A percentile compares a stretch with the other conserved stretches of the same genome.
Evolutionary conservation across 768 basidiomycete species (phyloP).

Genomic region (Xanthoconium purpureum): DNA sequence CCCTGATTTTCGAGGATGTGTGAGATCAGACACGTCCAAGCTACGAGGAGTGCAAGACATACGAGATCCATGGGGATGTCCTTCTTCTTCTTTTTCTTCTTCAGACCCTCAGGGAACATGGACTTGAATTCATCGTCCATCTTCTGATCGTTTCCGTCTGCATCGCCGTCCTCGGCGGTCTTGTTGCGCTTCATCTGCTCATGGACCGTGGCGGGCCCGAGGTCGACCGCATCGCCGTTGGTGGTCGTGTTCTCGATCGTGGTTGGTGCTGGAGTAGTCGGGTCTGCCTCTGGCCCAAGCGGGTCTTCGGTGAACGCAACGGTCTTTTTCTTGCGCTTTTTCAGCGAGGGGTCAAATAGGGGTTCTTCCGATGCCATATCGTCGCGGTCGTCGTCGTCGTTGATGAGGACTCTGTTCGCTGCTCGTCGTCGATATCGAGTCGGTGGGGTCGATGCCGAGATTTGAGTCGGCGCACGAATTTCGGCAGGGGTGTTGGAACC

Average conservation of each 20-base stretch:
- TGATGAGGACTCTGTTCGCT: slow-evolving; percentile 11
- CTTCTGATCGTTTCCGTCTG: slow-evolving; percentile 41
- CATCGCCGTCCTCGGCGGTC: slow-evolving; percentile 36
- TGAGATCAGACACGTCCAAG: background rate
- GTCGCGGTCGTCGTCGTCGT: slow-evolving; percentile 18
- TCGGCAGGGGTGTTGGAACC: slow-evolving; percentile 17
- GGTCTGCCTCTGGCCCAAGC: slow-evolving; percentile 76
- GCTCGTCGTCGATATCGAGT: slow-evolving; percentile 8
- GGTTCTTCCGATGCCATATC: slow-evolving; percentile 68
- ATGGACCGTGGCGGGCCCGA: slow-evolving; percentile 72
- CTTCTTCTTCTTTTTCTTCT: slow-evolving; percentile 94
- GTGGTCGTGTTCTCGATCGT: slow-evolving; percentile 67
- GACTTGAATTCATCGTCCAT: slow-evolving; percentile 76
- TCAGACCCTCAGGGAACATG: slow-evolving; percentile 79
- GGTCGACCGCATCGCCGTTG: slow-evolving; percentile 71
- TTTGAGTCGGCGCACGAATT: slow-evolving; percentile 23
- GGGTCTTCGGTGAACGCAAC: slow-evolving; percentile 86
- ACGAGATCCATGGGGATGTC: slow-evolving; percentile 83
- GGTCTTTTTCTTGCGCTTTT: slow-evolving; percentile 84
- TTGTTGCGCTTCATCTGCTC: slow-evolving; percentile 62
- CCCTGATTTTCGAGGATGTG: slow-evolving; percentile 38
- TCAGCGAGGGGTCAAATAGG: slow-evolving; percentile 78
- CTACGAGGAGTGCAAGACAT: slow-evolving; percentile 26
- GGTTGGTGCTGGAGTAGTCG: slow-evolving; percentile 72
- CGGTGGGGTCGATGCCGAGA: slow-evolving; percentile 24